phyloP scores from a whole-genome alignment of 1,139 yeast genomes.

The Saccharomyces pastorianus region DNA sequence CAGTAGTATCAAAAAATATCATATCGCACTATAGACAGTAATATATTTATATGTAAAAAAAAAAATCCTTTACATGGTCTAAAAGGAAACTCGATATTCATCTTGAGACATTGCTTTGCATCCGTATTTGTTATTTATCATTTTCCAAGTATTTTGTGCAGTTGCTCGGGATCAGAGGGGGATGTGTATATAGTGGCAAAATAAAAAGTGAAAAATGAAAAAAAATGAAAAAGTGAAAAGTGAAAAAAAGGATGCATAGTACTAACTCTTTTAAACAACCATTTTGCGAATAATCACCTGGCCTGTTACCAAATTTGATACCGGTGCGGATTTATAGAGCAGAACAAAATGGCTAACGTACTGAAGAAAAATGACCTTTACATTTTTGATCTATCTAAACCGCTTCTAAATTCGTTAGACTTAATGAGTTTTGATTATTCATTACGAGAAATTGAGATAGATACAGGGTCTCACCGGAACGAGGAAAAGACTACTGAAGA shows the following conservation, averaged over 20 bases:
- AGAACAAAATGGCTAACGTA: neutral
- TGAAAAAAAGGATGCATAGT: too few relatives aligned
- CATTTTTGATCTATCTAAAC: conserved; percentile 42
- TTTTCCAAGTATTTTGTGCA: too few relatives aligned
- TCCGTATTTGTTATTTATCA: too few relatives aligned
- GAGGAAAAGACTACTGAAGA: neutral
- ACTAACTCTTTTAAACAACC: too few relatives aligned
- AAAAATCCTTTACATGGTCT: too few relatives aligned
- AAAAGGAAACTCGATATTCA: neutral
- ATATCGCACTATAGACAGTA: neutral
- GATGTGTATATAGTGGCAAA: too few relatives aligned
- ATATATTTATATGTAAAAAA: neutral
- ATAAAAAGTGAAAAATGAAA: too few relatives aligned
- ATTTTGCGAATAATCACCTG: neutral
- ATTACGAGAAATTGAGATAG: conserved; percentile 1
- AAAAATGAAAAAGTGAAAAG: too few relatives aligned
- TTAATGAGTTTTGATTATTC: conserved; percentile 49
- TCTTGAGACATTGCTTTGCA: too few relatives aligned
- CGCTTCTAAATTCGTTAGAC: conserved; percentile 41
- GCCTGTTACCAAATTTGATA: neutral
- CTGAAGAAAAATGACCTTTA: conserved; percentile 39
- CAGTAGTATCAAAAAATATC: neutral
- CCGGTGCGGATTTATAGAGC: neutral
- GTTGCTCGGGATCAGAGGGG: too few relatives aligned
- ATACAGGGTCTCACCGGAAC: neutral